These are phyloP conservation scores for Penicillium vulpinum DNA, from an alignment of 2,329 filamentous ascomycete species.

Conservation along the genomic window DNA sequence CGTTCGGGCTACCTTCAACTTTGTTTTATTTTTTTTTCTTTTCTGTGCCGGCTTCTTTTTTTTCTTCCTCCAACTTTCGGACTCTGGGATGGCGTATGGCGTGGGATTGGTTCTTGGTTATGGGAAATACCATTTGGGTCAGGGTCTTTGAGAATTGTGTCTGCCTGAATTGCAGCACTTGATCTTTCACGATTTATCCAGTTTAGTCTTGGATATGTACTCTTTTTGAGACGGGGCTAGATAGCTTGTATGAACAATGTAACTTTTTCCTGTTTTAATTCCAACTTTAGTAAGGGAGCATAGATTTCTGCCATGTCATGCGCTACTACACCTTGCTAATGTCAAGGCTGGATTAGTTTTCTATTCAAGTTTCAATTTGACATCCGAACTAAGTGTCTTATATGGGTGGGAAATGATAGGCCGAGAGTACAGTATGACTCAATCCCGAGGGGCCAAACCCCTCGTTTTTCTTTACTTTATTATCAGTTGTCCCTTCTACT, in stretches of 20 bases:
- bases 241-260: slow-evolving; percentile 28
- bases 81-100: slow-evolving; percentile 24
- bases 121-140: slow-evolving; percentile 23
- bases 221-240: slow-evolving; percentile 1
- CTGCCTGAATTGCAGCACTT: slow-evolving; percentile 14
- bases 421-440: background rate
- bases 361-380: background rate
- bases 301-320: background rate
- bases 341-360: background rate
- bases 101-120: slow-evolving; percentile 18
- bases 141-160: slow-evolving; percentile 13
- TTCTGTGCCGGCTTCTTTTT: slow-evolving; percentile 11
- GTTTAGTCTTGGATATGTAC: slow-evolving; percentile 21
- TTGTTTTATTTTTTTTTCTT: slow-evolving; percentile 10
- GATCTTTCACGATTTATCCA: slow-evolving; percentile 22
- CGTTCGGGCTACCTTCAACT: slow-evolving; percentile 20
- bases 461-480: background rate
- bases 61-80: background rate
- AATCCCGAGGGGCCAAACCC: background rate
- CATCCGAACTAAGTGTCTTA: too few relatives aligned
- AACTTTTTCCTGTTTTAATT: slow-evolving; percentile 2
- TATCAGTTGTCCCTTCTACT: background rate
- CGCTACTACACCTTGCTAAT: background rate
- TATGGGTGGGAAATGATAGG: background rate
- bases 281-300: background rate